Base-by-base conservation (phyloP, 1,284 basidiomycete species). In the Pascua guehoae region DNA sequence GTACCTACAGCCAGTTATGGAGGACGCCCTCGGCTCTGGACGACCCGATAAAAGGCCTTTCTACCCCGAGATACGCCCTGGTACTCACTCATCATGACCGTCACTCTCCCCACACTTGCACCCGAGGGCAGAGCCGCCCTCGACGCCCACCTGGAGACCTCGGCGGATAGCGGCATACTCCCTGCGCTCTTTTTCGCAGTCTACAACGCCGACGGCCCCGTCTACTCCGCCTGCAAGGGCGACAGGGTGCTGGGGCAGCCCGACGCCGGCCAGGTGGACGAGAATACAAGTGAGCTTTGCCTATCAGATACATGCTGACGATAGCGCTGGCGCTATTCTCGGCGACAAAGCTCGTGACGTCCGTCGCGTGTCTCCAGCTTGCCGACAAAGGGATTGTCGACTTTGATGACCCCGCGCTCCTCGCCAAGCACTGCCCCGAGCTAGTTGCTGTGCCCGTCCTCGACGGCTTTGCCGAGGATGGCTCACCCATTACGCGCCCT, bases 301-400 rank as follows among this genome's bases (percentile, higher is more conserved):
- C 9, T 11, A 11, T n/a, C 15, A 15, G 4, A 16, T 10, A 9
- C 9, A 2, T 12, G 36, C 49, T 51, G 41, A 48, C 41, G 5
- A 8, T 52, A 73, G 71, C 57, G 1, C 56, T 69, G 8, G 66
- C 71, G 57, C 53, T 71, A 12, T 73, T 70, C 57, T 72, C 70
- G 7, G 64, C 64, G 61, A 68, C 69, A 38, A 75, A 73, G 61
- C 59, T 73, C 10, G 61, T 73, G 32, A 55, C 53, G 1, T 56
- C 61, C 11, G 32, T 62, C 43, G 54, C 61, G 11, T 50, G 47
- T 15, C 38, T 62, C 12, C 61, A 58, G 51, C 61, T 62, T 12
- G 43, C 43, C 39, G 61, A 62, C 42, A 49, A 51, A 41, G 61
- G 61, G 7, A 32, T 48, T 12, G 12, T 59, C 39, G 38, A 49